Evolutionary conservation across 129 eudicot species (phyloP).

Genomic region (Erigeron canadensis): DNA sequence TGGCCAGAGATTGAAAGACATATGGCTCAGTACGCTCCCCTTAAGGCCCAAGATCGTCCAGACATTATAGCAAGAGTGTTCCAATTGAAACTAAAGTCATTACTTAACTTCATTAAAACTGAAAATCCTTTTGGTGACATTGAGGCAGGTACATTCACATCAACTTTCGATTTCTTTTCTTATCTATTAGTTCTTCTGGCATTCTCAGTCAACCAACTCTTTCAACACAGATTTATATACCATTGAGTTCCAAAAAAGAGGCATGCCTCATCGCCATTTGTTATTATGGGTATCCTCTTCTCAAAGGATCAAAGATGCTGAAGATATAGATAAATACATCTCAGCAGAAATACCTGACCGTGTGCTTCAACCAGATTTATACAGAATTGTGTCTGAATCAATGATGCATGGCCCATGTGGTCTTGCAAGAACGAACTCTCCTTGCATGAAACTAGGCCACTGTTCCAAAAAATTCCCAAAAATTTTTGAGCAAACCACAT

Average conservation of each 20-base stretch:
- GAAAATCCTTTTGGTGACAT: neutral
- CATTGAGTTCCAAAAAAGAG: neutral
- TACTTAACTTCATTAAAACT: neutral
- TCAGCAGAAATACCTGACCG: neutral
- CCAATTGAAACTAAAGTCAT: neutral
- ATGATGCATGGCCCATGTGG: conserved; percentile 14
- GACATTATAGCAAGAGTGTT: neutral
- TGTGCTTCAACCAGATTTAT: neutral
- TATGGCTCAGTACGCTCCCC: too few relatives aligned
- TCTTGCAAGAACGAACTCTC: neutral
- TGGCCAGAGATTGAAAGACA: neutral
- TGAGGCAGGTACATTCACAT: neutral
- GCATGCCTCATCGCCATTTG: neutral
- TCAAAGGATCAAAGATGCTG: too few relatives aligned
- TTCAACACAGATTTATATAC: neutral
- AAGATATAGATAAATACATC: neutral
- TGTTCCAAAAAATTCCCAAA: neutral
- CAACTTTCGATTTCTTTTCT: too few relatives aligned
- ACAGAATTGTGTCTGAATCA: neutral
- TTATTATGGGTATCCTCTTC: neutral
- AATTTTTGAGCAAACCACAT: neutral
- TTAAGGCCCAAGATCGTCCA: neutral
- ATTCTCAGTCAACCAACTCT: neutral
- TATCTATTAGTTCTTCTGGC: neutral
- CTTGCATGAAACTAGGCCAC: neutral